Evolutionary conservation across 1,139 yeast species (phyloP).

Genomic region (Insectozyma bohioensis): DNA sequence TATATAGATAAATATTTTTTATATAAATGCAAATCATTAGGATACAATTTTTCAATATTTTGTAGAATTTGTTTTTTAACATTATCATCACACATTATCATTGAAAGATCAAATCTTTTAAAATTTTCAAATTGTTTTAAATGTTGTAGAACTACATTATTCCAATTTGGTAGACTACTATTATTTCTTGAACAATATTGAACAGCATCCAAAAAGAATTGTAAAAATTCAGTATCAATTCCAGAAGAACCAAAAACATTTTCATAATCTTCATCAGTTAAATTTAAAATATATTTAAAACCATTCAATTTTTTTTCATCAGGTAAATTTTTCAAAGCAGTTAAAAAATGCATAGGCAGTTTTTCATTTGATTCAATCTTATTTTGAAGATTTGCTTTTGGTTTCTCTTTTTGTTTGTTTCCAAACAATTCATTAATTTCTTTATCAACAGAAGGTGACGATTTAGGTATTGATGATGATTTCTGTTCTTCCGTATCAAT

Average conservation of each 20-base stretch:
- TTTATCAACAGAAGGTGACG: conserved; percentile 6
- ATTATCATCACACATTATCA: conserved; percentile 13
- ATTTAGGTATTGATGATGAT: not conserved
- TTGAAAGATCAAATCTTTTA: conserved; percentile 26
- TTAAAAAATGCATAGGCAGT: conserved; percentile 31
- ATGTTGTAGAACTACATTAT: conserved; percentile 15
- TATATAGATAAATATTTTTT: conserved; percentile 5
- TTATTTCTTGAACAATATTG: conserved; percentile 18
- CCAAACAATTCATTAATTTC: conserved; percentile 18
- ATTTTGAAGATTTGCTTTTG: conserved; percentile 1
- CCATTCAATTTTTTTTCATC: conserved; percentile 30
- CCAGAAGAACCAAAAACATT: conserved; percentile 45
- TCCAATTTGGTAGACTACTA: conserved; percentile 20
- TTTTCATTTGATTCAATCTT: conserved; percentile 1
- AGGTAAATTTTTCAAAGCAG: conserved; percentile 28
- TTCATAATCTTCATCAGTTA: conserved; percentile 28
- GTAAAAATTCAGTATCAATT: conserved; percentile 56
- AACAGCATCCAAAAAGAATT: conserved; percentile 52
- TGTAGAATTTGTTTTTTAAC: conserved; percentile 13
- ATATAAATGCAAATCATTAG: conserved; percentile 6
- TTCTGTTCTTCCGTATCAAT: conserved; percentile 1
- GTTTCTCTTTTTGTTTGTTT: conserved; percentile 1
- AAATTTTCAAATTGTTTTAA: conserved; percentile 22
- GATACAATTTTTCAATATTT: conserved; percentile 11
- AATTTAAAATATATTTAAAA: conserved; percentile 38